Conservation (phyloP, 2,329 filamentous ascomycete species). For the Paracoccidioides brasiliensis region DNA sequence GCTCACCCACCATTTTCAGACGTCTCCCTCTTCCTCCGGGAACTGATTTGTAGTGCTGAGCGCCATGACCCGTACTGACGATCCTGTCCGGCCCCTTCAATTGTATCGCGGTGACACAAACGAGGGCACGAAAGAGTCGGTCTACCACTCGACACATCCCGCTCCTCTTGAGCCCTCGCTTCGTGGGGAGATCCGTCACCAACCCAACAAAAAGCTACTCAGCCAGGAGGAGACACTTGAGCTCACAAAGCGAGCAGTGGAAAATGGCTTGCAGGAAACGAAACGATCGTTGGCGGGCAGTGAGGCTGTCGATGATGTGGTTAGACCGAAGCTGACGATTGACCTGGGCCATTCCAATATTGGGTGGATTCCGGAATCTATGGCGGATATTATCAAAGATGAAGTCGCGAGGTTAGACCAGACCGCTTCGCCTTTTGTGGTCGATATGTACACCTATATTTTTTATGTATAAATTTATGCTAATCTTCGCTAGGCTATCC, state of each 20-base stretch:
- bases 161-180: slow-evolving; percentile 17
- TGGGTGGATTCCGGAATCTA: slow-evolving; percentile 35
- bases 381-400: slow-evolving; percentile 40
- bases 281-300: slow-evolving; percentile 35
- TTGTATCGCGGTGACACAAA: slow-evolving; percentile 20
- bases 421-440: neutral
- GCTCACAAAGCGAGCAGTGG: slow-evolving; percentile 32
- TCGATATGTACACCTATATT: neutral
- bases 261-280: slow-evolving; percentile 35
- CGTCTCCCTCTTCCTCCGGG: slow-evolving; percentile 2
- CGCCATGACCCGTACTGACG: slow-evolving; percentile 27
- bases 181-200: slow-evolving; percentile 19
- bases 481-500: slow-evolving; percentile 28
- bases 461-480: slow-evolving; percentile 3
- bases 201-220: slow-evolving; percentile 20
- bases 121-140: slow-evolving; percentile 23
- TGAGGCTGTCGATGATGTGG: slow-evolving; percentile 33
- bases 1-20: neutral
- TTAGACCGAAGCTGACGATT: slow-evolving; percentile 38
- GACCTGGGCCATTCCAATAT: slow-evolving; percentile 39
- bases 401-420: slow-evolving; percentile 37
- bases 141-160: slow-evolving; percentile 15
- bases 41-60: slow-evolving; percentile 16
- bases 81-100: slow-evolving; percentile 23
- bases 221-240: slow-evolving; percentile 34